Evolutionary conservation across 1,139 yeast species (phyloP).

Genomic region (Lodderomyces theae): DNA sequence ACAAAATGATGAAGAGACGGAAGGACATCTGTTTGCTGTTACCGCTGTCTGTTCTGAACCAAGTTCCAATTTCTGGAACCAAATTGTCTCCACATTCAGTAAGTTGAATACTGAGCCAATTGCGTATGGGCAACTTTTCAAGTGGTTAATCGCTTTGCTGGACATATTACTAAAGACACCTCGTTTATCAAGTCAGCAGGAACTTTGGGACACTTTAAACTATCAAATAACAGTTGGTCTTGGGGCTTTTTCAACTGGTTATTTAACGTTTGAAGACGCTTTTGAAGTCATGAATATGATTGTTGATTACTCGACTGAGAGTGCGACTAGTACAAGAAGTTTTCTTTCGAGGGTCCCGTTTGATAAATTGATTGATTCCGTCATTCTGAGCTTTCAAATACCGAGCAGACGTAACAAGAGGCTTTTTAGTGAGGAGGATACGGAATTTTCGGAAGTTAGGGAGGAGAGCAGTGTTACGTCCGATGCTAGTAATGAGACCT

Average conservation of each 20-base stretch:
- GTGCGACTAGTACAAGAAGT: neutral
- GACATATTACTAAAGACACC: slow-evolving; percentile 2
- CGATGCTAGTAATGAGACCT: neutral
- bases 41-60: neutral
- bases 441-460: slow-evolving; percentile 13
- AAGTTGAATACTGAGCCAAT: slow-evolving; percentile 7
- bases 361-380: slow-evolving; percentile 6
- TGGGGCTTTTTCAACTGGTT: slow-evolving; percentile 10
- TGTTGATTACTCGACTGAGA: neutral
- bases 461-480: slow-evolving; percentile 13
- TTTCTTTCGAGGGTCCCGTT: slow-evolving; percentile 6
- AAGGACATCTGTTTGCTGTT: neutral
- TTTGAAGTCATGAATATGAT: slow-evolving; percentile 6
- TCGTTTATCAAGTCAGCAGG: neutral
- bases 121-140: slow-evolving; percentile 7
- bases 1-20: no score
- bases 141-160: slow-evolving; percentile 12
- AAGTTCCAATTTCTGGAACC: slow-evolving; percentile 6
- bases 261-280: slow-evolving; percentile 8
- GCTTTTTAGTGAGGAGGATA: slow-evolving; percentile 7
- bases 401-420: slow-evolving; percentile 4
- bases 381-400: neutral
- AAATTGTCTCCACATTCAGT: slow-evolving; percentile 9
- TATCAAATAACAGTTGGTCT: slow-evolving; percentile 12
- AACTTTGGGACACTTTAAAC: slow-evolving; percentile 6